Conservation (phyloP, 169 alveolate genomes). For the Eimeria nieschulzi region DNA sequence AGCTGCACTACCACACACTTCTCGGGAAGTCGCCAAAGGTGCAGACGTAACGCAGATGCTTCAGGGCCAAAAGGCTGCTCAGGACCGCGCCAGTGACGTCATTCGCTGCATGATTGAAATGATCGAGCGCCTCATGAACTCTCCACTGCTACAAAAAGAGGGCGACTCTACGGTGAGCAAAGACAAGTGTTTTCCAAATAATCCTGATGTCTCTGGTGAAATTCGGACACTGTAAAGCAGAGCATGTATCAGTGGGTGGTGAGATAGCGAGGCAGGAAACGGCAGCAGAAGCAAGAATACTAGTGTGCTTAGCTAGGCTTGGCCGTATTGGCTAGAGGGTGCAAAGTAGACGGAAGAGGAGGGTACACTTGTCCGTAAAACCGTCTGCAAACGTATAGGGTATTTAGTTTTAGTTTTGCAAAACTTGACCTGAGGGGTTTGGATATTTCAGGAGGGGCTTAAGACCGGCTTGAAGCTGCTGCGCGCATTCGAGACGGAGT, state of each 20-base stretch:
- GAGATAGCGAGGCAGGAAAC: no score
- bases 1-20: neutral
- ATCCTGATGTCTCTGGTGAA: no score
- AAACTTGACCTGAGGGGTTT: no score
- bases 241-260: no score
- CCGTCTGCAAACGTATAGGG: no score
- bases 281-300: no score
- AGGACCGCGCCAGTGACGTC: neutral
- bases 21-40: neutral
- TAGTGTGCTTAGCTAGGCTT: no score
- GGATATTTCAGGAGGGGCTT: neutral
- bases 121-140: neutral
- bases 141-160: neutral
- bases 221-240: no score
- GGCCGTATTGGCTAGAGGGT: no score
- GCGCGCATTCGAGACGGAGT: slow-evolving; percentile 3
- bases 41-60: neutral
- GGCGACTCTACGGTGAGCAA: neutral
- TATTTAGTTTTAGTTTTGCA: no score
- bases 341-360: no score
- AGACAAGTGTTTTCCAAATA: neutral
- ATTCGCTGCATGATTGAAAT: neutral
- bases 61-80: neutral
- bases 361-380: no score
- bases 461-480: neutral